Evolutionary conservation across 345 rosid species (phyloP).

Genomic region (Cardamine resedifolia): DNA sequence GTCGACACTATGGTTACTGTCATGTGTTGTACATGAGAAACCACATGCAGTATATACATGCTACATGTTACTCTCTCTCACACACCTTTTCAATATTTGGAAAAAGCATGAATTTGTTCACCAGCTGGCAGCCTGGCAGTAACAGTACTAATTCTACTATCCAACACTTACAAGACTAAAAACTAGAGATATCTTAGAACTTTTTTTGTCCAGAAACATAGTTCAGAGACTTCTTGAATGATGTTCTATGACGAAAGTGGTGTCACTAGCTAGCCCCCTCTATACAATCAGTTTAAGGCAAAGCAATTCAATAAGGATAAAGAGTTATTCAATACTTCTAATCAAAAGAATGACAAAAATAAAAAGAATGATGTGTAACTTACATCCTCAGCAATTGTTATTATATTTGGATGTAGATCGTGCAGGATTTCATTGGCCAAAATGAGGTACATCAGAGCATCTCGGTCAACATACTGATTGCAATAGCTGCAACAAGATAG

Average conservation of each 20-base stretch:
- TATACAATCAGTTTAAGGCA: not conserved
- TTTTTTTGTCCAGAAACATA: not conserved
- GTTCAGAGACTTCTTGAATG: not conserved
- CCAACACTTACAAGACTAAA: not conserved
- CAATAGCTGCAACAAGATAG: constrained; percentile 68
- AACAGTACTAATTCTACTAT: not conserved
- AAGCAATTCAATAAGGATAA: not conserved
- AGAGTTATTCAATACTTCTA: not conserved
- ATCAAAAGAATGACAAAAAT: not conserved
- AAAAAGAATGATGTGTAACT: constrained; percentile 33
- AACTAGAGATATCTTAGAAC: not conserved
- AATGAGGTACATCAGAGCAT: constrained; percentile 83
- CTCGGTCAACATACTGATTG: constrained; percentile 89
- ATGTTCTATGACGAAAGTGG: constrained; percentile 3
- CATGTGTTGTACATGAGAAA: constrained; percentile 21
- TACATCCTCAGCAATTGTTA: constrained; percentile 97
- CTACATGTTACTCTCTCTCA: not conserved
- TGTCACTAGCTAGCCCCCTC: not conserved
- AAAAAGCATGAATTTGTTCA: not conserved
- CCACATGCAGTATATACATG: not conserved
- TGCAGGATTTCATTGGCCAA: constrained; percentile 94
- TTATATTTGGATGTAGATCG: constrained; percentile 74
- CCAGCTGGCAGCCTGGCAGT: not conserved
- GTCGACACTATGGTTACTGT: not conserved
- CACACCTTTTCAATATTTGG: not conserved